Base-by-base conservation (phyloP, 371 early-diverging fungal genomes). In the Mortierella sp. region DNA sequence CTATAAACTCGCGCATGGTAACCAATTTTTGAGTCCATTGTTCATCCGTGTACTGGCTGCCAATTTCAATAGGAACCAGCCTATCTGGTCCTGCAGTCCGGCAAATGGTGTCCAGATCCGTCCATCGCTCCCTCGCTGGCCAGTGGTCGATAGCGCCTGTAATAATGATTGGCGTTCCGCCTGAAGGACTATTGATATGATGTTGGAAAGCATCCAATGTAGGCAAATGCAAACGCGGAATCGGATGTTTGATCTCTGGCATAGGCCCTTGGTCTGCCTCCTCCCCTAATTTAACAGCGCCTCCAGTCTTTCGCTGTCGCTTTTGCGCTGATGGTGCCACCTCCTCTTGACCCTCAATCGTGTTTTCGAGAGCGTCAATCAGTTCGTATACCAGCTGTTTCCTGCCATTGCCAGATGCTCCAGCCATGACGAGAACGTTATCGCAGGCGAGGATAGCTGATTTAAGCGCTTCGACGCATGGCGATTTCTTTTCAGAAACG, bases 21-120 rank as follows among this genome's bases (percentile, higher is more conserved):
- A 97, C 90, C 73, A 97, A 75, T 63, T 84, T 86, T 71, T 96
- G 97, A 5, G 92, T 85, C 97, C 97, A 98, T 5, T 81, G 77
- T 4, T 76, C 75, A 61, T 96, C 94, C 2, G 94, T 93, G 78
- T 97, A 97, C 16, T 89, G 84, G 10, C 84, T 72, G 1, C 96
- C 97, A 43, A 96, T 77, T 78, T 98, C 98, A 2, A 98, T 90
- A 0, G 98, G 97, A 0, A 98, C 96, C 12, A 92, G 79, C 0
- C 97, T 92, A 66, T 93, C 89, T 2, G 87, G 86, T 9, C 94
- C 97, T 6, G 93, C 87, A 0, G 85, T 72, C 20, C 73, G 28
- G 12, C 80, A 73, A 10, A 96, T 70, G 70, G 93, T 93, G 1
- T 86, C 87, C 10, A 90, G 66, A 54, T 92, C 87, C 1, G 75